Evolutionary conservation across 768 basidiomycete genomes (phyloP).

Genomic region (Russula ochroleuca): DNA sequence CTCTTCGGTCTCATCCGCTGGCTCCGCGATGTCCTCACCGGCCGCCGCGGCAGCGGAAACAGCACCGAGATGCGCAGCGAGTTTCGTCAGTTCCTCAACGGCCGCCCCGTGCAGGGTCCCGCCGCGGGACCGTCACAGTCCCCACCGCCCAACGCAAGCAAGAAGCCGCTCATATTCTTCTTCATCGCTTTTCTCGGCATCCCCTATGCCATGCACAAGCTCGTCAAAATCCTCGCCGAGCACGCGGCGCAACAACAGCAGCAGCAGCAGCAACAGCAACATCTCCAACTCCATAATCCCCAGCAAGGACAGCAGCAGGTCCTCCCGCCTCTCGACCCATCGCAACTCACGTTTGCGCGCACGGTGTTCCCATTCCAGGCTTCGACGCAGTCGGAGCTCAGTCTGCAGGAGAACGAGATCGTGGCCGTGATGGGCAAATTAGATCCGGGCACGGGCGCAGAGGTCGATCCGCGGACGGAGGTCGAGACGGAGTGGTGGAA

Average conservation of each 20-base stretch:
- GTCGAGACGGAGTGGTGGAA: constrained; percentile 87
- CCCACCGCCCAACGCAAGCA: constrained; percentile 59
- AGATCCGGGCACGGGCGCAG: constrained; percentile 62
- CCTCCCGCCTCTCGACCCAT: constrained; percentile 70
- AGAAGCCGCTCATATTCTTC: constrained; percentile 91
- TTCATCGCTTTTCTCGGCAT: constrained; percentile 89
- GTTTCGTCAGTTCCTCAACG: constrained; percentile 73
- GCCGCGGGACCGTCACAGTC: neutral
- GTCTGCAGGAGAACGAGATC: constrained; percentile 83
- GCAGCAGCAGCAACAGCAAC: constrained; percentile 38
- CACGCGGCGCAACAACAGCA: constrained; percentile 44
- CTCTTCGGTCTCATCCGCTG: constrained; percentile 86
- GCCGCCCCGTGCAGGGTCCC: constrained; percentile 53
- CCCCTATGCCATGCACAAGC: constrained; percentile 88
- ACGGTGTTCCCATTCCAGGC: constrained; percentile 76
- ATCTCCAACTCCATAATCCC: neutral
- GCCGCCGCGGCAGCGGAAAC: constrained; percentile 36
- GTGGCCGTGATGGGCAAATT: constrained; percentile 85
- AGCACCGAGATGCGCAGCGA: constrained; percentile 50
- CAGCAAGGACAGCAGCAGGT: constrained; percentile 15
- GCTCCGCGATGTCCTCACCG: constrained; percentile 63
- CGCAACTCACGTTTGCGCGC: constrained; percentile 76
- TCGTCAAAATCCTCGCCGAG: constrained; percentile 71
- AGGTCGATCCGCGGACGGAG: constrained; percentile 60
- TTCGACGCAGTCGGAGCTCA: constrained; percentile 70